Evolutionary conservation across 2,329 filamentous ascomycete species (phyloP).

Genomic region (Pseudocercospora pini-densiflorae): DNA sequence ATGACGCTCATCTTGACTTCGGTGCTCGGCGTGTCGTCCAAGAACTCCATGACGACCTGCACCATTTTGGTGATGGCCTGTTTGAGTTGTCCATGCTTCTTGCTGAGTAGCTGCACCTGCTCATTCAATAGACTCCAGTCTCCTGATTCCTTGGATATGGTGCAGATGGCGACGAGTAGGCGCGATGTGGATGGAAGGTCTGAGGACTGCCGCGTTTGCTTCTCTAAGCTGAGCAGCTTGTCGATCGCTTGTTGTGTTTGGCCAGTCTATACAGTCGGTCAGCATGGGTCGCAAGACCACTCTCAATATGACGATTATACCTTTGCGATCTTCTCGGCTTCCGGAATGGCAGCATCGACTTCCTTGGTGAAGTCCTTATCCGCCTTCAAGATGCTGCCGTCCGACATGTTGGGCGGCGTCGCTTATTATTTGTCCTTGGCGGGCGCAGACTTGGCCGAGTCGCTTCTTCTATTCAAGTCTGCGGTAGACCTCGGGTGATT

Average conservation of each 20-base stretch:
- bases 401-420: constrained; percentile 64
- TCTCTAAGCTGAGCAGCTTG: constrained; percentile 89
- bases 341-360: constrained; percentile 86
- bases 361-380: constrained; percentile 99
- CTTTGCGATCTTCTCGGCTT: constrained; percentile 80
- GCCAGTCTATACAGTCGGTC: constrained; percentile 54
- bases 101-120: constrained; percentile 92
- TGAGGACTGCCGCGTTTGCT: constrained; percentile 96
- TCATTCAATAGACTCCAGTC: constrained; percentile 97
- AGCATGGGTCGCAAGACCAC: not conserved
- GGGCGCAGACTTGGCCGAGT: not conserved
- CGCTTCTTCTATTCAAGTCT: not conserved
- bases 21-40: constrained; percentile 81
- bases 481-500: not conserved
- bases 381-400: constrained; percentile 78
- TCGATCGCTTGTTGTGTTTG: constrained; percentile 89
- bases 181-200: constrained; percentile 95
- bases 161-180: constrained; percentile 84
- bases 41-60: constrained; percentile 89
- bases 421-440: not conserved
- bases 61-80: constrained; percentile 99
- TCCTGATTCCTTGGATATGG: constrained; percentile 87
- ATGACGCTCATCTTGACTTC: constrained; percentile 93
- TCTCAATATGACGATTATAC: constrained; percentile 13
- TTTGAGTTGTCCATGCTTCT: constrained; percentile 99